Percentiles rank a stretch among this genome's conserved stretches.
These are phyloP conservation scores for Daldinia caldariorum DNA, from an alignment of 495 filamentous ascomycete genomes.

Conservation along the genomic window DNA sequence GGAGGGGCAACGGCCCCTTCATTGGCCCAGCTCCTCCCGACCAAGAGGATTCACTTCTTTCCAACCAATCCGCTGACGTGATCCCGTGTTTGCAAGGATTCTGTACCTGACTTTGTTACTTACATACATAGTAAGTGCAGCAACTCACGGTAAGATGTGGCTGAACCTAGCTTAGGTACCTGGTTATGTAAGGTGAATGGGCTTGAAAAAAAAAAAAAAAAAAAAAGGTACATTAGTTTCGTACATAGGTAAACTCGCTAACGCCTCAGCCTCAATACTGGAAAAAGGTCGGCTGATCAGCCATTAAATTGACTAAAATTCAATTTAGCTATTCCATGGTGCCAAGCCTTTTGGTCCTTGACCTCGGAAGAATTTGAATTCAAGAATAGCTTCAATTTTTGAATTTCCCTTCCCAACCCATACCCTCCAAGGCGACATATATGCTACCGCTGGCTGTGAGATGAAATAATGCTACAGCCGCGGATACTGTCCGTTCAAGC, in stretches of 20 bases:
- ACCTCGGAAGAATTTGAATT: slow-evolving; percentile 44
- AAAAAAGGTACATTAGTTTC: no score
- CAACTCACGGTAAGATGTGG: slow-evolving; percentile 5
- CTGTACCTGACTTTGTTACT: slow-evolving; percentile 13
- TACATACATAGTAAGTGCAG: background rate
- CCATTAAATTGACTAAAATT: background rate
- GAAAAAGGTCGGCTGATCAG: slow-evolving; percentile 28
- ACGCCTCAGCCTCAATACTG: slow-evolving; percentile 3
- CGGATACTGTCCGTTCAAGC: slow-evolving; percentile 65
- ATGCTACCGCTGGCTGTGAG: slow-evolving; percentile 24
- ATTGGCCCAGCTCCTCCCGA: slow-evolving; percentile 50
- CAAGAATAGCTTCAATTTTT: slow-evolving; percentile 45
- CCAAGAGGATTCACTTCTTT: slow-evolving; percentile 19
- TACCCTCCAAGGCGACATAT: slow-evolving; percentile 25
- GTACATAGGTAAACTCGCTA: no score
- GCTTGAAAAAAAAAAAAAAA: no score
- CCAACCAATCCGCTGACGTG: slow-evolving; percentile 48
- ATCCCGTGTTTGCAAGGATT: slow-evolving; percentile 34
- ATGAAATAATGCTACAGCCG: slow-evolving; percentile 69
- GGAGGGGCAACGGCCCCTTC: slow-evolving; percentile 54
- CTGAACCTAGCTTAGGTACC: no score
- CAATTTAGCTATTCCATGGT: background rate
- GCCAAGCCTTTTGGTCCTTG: slow-evolving; percentile 22
- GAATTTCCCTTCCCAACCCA: slow-evolving; percentile 27
- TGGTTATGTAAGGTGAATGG: no score